These are phyloP conservation scores for Begonia masoniana DNA, from an alignment of 306 rosid genomes.

Conservation along the genomic window DNA sequence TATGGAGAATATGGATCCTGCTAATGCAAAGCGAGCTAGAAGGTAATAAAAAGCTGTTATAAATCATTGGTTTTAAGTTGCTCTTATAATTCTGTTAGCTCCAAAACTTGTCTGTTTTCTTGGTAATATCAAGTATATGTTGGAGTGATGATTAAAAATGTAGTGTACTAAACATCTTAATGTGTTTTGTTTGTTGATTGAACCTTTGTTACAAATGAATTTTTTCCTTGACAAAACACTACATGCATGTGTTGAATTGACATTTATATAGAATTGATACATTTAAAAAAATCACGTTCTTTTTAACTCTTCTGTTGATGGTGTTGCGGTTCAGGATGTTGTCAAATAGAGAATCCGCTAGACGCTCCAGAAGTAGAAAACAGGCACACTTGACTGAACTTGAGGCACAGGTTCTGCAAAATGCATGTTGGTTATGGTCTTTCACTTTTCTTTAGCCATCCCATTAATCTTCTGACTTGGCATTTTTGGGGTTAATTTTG, in stretches of 20 bases:
- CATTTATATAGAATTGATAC: too few relatives aligned
- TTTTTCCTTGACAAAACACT: too few relatives aligned
- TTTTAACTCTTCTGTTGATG: not conserved
- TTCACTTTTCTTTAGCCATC: not conserved
- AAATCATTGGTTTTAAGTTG: too few relatives aligned
- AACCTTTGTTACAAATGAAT: too few relatives aligned
- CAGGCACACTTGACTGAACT: constrained; percentile 54
- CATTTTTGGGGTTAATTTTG: not conserved
- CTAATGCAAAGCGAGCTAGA: constrained; percentile 43
- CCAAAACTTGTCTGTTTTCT: not conserved
- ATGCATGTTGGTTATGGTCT: not conserved
- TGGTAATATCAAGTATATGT: constrained; percentile 1
- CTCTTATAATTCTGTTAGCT: not conserved
- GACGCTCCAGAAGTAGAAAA: constrained; percentile 55
- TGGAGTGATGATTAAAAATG: too few relatives aligned
- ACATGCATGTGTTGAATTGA: too few relatives aligned
- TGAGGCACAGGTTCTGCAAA: constrained; percentile 39
- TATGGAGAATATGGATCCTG: constrained; percentile 33
- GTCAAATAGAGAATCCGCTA: constrained; percentile 54
- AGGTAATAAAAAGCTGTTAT: constrained; percentile 16
- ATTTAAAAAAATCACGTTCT: not conserved
- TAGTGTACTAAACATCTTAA: too few relatives aligned
- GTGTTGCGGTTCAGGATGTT: constrained; percentile 37
- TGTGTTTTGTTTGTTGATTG: too few relatives aligned
- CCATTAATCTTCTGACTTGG: not conserved